Percentiles rank a stretch among this genome's conserved stretches.
phyloP scores from a whole-genome alignment of 2,329 filamentous ascomycete species.

The Neospermospora avenae region DNA sequence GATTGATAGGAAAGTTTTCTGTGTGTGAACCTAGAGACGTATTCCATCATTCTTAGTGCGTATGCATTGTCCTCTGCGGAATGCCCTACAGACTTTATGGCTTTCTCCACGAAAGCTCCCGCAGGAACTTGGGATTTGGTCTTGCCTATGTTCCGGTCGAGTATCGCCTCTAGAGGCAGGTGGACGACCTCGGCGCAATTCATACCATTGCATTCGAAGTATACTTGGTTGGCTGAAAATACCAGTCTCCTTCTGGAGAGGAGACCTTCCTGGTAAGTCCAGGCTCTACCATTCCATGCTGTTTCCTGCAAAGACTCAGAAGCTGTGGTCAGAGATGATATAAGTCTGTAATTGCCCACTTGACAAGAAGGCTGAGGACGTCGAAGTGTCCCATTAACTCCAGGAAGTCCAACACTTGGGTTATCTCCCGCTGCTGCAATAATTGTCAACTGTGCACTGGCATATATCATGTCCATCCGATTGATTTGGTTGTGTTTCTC shows the following conservation, averaged over 20 bases:
- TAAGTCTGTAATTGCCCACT: background rate
- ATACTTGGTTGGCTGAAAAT: constrained; percentile 32
- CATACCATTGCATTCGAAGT: constrained; percentile 25
- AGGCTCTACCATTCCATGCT: background rate
- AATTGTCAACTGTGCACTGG: background rate
- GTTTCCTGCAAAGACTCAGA: background rate
- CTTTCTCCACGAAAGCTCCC: background rate
- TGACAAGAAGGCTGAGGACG: background rate
- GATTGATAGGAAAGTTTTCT: background rate
- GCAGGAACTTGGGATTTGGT: background rate
- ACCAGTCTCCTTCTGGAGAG: constrained; percentile 31
- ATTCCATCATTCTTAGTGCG: background rate
- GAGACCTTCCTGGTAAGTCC: constrained; percentile 11
- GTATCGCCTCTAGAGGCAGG: background rate
- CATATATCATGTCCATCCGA: background rate
- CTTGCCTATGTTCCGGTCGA: background rate
- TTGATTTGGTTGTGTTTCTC: background rate
- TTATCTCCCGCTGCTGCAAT: background rate
- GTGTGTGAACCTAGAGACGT: background rate
- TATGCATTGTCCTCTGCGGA: no score
- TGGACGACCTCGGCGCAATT: background rate
- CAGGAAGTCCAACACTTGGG: background rate
- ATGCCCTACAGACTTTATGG: background rate
- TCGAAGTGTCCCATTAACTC: background rate
- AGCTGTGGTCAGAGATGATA: background rate